These are phyloP conservation scores for Mrakia hoshinonis DNA, from an alignment of 768 basidiomycete genomes.

Conservation along the genomic window DNA sequence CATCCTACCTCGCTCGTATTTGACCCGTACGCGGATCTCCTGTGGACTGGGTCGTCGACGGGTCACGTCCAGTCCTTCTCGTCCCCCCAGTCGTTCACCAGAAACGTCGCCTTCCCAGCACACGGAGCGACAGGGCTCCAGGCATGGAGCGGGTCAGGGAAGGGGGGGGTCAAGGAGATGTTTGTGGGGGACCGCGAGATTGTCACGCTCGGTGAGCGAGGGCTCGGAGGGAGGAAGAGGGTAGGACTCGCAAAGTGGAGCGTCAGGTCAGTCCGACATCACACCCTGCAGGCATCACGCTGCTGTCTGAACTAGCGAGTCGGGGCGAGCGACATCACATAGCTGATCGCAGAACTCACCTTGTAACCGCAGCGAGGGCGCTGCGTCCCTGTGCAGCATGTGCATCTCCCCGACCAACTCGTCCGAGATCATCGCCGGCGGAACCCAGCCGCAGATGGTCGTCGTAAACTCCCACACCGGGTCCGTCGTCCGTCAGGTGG, in stretches of 20 bases:
- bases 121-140: slow-evolving; percentile 32
- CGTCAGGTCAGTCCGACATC: slow-evolving; percentile 35
- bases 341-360: too few relatives aligned
- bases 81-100: slow-evolving; percentile 42
- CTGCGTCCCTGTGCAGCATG: slow-evolving; percentile 29
- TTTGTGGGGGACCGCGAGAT: slow-evolving; percentile 70
- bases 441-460: slow-evolving; percentile 51
- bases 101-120: slow-evolving; percentile 38
- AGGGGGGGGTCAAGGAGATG: slow-evolving; percentile 59
- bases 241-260: slow-evolving; percentile 42
- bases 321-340: too few relatives aligned
- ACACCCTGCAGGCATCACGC: background rate
- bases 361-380: slow-evolving; percentile 5
- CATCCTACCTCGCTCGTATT: slow-evolving; percentile 54
- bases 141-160: slow-evolving; percentile 27
- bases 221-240: slow-evolving; percentile 42
- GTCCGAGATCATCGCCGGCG: slow-evolving; percentile 53
- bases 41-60: slow-evolving; percentile 72
- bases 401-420: slow-evolving; percentile 40
- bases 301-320: too few relatives aligned
- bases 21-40: slow-evolving; percentile 79
- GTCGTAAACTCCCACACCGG: slow-evolving; percentile 71
- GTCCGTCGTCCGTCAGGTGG: slow-evolving; percentile 51
- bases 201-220: slow-evolving; percentile 42
- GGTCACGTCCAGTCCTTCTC: slow-evolving; percentile 62